Evolutionary conservation across 2,329 filamentous ascomycete genomes (phyloP), one percentile per base, ranked within the genome.

Genomic region (Blastomyces parvus): DNA sequence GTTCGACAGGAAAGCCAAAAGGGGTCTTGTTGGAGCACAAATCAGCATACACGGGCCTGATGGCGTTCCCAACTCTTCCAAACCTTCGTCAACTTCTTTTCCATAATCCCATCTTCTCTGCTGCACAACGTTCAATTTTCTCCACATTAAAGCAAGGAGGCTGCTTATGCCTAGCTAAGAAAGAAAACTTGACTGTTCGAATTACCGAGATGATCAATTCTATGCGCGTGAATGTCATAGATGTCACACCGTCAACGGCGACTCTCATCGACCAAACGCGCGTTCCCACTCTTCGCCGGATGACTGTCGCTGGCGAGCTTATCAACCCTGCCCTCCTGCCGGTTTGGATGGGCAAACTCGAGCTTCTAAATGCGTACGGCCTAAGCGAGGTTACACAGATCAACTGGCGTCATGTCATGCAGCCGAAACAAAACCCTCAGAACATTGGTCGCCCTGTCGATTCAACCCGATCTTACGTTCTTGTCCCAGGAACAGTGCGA

Each of bases 1-100:
- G 92, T 25, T 96, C 91, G 0, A 97, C 92, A 8, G 92, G 92
- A 66, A 96, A 96, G 82, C 92, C 92, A 66, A 97, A 97, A 84
- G 92, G 92, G 76, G 89, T 59, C 46, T 96, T 62, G 88, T 96
- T 89, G 91, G 96, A 82, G 92, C 91, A 17, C 95, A 67, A 59
- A 66, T 62, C n/a, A 70, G 46, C 48, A 69, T 56, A 63, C 67
- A 38, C 69, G 64, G 5, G 69, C 70, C 2, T 75, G 74, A 62
- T 70, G 72, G 30, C 71, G 72, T 66, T 71, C 68, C 14, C 65
- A 69, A 50, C 70, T 67, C 0, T 68, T 70, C 44, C 72, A 71
- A 65, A 69, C 68, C 19, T 67, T 67, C 52, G 57, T 61, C n/a
- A 65, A 65, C 48, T 69, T 71, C 33, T 69, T 69, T 48, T 66